These are phyloP conservation scores for Glycyrrhiza uralensis DNA, from an alignment of 306 rosid genomes.

Conservation along the genomic window DNA sequence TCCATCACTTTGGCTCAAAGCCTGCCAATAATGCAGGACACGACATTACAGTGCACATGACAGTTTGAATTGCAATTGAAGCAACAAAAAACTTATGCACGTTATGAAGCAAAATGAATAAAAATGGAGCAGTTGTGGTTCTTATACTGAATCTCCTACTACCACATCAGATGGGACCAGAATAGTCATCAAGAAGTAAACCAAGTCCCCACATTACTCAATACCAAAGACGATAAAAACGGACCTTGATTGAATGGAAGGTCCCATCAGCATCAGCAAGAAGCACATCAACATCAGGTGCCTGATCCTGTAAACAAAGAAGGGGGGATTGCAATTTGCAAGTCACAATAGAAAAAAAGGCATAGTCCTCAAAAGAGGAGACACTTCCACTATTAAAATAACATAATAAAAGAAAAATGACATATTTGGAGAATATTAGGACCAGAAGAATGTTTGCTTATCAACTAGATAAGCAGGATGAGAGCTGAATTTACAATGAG, in stretches of 20 bases:
- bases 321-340: background rate
- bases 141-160: constrained; percentile 17
- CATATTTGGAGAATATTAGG: background rate
- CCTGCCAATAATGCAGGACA: constrained; percentile 47
- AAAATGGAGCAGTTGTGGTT: constrained; percentile 4
- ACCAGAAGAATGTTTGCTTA: background rate
- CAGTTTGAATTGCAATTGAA: background rate
- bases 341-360: constrained; percentile 2
- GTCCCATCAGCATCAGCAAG: constrained; percentile 70
- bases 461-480: background rate
- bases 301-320: constrained; percentile 54
- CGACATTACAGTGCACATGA: constrained; percentile 15
- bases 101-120: background rate
- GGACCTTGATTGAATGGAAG: constrained; percentile 89
- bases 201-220: constrained; percentile 8
- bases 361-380: background rate
- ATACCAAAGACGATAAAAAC: background rate
- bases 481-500: background rate
- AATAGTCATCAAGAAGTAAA: constrained; percentile 20
- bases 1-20: constrained; percentile 99
- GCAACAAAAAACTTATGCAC: background rate
- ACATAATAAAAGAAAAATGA: background rate
- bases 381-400: background rate
- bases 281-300: constrained; percentile 59
- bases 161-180: background rate